Base-by-base conservation (phyloP, 768 basidiomycete genomes). In the Mycena rebaudengoi region DNA sequence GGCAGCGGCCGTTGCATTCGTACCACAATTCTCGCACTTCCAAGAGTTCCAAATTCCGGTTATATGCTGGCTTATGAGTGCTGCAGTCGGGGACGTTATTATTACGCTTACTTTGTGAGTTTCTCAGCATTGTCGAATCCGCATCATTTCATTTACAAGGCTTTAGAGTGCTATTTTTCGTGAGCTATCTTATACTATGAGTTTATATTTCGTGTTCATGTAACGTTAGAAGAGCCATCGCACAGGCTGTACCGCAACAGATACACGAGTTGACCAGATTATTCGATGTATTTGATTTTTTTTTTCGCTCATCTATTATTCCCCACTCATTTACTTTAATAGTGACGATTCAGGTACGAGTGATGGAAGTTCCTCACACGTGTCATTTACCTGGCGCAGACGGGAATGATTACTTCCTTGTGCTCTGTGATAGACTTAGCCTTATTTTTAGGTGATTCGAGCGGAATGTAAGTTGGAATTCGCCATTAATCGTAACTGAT, bases 321-420 rank as follows among this genome's bases (percentile, higher is more conserved):
- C 23, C 52, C 54, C 25, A 57, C 28, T n/a, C 6, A 35, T n/a
- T 23, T 20, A 43, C 13, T 14, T 23, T 62, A 30, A 8, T 29
- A 79, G 78, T 78, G 53, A 79, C 78, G 21, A 76, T 79, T 6
- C 78, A 79, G 62, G 78, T 77, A 7, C 78, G 21, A 76, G 78
- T 6, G 77, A 79, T 60, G 78, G 76, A 7, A 23, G 53, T 40
- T 16, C 43, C 43, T 12, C 21, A 12, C 12, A 44, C 12, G 13
- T 12, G 12, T 12, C 43, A 20, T 30, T 16, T 73, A 18, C 56
- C 76, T 32, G 30, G 10, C 32, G 10, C 43, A 67, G 65, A 67
- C 65, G 20, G 65, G 65, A 14, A 62, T 67, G 65, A 59, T 67
- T 6, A 80, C 78, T 16, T 72, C 79, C 0, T 13, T 79, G 16